These are phyloP conservation scores for Arthrobotrys sphaeroides DNA, from an alignment of 2,329 filamentous ascomycete species.

Conservation along the genomic window DNA sequence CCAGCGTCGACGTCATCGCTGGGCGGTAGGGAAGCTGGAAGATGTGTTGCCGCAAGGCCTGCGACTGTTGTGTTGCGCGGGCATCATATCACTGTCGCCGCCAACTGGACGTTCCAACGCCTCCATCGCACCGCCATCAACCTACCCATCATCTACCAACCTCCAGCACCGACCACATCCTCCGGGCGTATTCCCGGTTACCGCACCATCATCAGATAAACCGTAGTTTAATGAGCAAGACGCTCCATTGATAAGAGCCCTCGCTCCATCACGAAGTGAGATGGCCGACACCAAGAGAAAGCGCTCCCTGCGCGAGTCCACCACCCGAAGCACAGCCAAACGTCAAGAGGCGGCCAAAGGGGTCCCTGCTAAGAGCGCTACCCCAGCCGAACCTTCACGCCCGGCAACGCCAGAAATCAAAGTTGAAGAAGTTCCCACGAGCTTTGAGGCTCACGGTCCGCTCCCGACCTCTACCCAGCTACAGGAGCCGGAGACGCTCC, in stretches of 20 bases:
- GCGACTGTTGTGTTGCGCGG: neutral
- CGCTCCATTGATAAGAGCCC: neutral
- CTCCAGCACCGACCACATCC: neutral
- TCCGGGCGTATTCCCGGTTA: neutral
- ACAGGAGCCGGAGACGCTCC: slow-evolving; percentile 69
- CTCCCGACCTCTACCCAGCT: slow-evolving; percentile 27
- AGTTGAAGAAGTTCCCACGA: slow-evolving; percentile 34
- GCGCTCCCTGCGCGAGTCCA: slow-evolving; percentile 48
- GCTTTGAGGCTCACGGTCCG: slow-evolving; percentile 41
- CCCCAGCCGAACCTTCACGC: slow-evolving; percentile 36
- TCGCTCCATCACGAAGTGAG: neutral
- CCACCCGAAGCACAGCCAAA: slow-evolving; percentile 47
- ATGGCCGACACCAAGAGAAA: slow-evolving; percentile 50
- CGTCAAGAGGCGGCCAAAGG: slow-evolving; percentile 44
- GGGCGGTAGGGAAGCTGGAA: too few species aligned
- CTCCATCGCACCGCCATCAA: neutral
- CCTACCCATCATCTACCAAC: neutral
- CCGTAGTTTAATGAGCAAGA: neutral
- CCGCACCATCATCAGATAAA: neutral
- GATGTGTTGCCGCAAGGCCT: neutral
- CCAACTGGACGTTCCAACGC: neutral
- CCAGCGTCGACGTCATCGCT: too few species aligned
- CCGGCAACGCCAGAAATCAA: slow-evolving; percentile 29
- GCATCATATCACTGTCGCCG: neutral
- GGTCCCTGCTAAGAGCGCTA: slow-evolving; percentile 36